Evolutionary conservation across 352 stramenopile species (phyloP).

Genomic region (Pythium brassicae): DNA sequence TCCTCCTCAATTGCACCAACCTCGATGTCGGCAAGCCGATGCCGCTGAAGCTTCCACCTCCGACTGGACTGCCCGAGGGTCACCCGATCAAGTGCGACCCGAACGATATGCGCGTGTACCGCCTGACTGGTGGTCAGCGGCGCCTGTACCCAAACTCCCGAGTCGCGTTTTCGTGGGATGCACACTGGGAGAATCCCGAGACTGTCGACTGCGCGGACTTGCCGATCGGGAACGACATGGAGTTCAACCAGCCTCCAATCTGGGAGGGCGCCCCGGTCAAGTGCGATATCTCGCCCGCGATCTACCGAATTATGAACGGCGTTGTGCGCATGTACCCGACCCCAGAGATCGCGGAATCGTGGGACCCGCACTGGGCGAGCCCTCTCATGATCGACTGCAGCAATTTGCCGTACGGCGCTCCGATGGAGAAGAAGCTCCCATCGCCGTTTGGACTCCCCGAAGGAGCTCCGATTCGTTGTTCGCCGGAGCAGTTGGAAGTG

Average conservation of each 20-base stretch:
- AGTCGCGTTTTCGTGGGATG: slow-evolving; percentile 23
- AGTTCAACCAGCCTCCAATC: slow-evolving; percentile 6
- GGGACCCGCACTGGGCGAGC: slow-evolving; percentile 13
- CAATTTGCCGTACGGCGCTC: slow-evolving; percentile 2
- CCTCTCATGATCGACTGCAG: slow-evolving; percentile 16
- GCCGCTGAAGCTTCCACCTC: slow-evolving; percentile 3
- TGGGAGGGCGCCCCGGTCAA: slow-evolving; percentile 10
- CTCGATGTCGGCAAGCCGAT: slow-evolving; percentile 1
- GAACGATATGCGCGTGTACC: slow-evolving; percentile 3
- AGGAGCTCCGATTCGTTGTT: slow-evolving; percentile 10
- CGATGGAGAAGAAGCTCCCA: neutral
- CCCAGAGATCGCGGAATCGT: slow-evolving; percentile 6
- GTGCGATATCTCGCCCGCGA: slow-evolving; percentile 2
- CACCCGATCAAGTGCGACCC: slow-evolving; percentile 15
- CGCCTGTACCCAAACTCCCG: slow-evolving; percentile 17
- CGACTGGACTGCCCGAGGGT: slow-evolving; percentile 2
- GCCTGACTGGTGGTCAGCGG: slow-evolving; percentile 11
- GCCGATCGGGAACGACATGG: slow-evolving; percentile 3
- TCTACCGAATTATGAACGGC: slow-evolving; percentile 11
- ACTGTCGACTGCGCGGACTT: slow-evolving; percentile 18
- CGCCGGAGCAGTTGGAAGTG: neutral
- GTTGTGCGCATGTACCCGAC: slow-evolving; percentile 7
- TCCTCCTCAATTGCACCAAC: slow-evolving; percentile 14
- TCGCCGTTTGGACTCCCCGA: neutral
- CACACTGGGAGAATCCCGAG: slow-evolving; percentile 3